A percentile compares a stretch with the other conserved stretches of the same genome.
Conservation (phyloP, 2,329 filamentous ascomycete species). For the Alternaria triticina region DNA sequence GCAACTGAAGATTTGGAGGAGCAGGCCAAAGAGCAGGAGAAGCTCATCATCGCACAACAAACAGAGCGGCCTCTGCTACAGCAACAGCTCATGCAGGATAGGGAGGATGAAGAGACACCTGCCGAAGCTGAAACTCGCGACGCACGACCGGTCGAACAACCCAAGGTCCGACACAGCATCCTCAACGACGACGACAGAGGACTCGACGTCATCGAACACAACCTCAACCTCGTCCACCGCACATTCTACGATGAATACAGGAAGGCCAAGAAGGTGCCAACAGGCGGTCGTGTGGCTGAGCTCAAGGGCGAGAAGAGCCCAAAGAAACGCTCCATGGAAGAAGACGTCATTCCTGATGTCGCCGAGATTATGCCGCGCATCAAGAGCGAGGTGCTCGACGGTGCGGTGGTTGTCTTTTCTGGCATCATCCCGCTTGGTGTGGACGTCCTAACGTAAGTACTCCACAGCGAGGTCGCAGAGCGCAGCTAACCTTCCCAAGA, state of each 20-base stretch:
- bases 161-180: constrained; percentile 71
- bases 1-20: constrained; percentile 74
- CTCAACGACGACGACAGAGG: constrained; percentile 89
- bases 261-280: constrained; percentile 51
- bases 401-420: constrained; percentile 82
- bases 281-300: constrained; percentile 57
- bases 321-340: constrained; percentile 56
- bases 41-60: constrained; percentile 85
- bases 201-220: constrained; percentile 75
- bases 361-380: constrained; percentile 82
- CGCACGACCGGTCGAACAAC: constrained; percentile 35
- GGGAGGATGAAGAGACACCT: constrained; percentile 71
- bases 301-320: constrained; percentile 58
- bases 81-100: constrained; percentile 89
- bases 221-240: constrained; percentile 76
- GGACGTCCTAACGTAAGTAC: constrained; percentile 67
- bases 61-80: constrained; percentile 88
- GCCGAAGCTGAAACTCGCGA: constrained; percentile 49
- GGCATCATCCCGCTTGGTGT: constrained; percentile 85
- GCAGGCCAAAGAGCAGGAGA: constrained; percentile 85
- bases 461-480: too few relatives aligned
- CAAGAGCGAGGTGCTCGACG: constrained; percentile 77
- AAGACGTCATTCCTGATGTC: constrained; percentile 77
- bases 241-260: constrained; percentile 88
- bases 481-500: constrained; percentile 35